phyloP scores from a whole-genome alignment of 2,329 filamentous ascomycete species.

The Diplodia intermedia region DNA sequence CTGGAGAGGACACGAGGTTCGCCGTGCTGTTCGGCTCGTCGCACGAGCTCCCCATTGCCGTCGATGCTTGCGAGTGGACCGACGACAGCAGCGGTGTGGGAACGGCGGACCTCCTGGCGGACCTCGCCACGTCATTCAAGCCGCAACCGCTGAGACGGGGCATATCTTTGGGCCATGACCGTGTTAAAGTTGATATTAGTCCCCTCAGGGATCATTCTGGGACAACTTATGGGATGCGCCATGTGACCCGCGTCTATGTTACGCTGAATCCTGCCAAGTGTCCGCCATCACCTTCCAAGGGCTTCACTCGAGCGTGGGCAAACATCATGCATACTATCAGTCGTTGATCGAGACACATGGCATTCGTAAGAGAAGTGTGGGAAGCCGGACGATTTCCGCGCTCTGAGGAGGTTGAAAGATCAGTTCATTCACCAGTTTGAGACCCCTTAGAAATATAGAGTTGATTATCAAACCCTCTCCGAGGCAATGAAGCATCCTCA shows the following conservation, averaged over 20 bases:
- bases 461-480: no score
- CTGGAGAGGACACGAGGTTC: not conserved
- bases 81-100: not conserved
- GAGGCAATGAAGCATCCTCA: no score
- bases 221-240: not conserved
- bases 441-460: no score
- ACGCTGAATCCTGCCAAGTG: not conserved
- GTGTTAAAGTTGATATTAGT: not conserved
- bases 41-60: not conserved
- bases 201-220: not conserved
- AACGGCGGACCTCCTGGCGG: not conserved
- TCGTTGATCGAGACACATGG: not conserved
- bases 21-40: conserved; percentile 10
- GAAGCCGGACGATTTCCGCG: no score
- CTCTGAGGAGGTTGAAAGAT: no score
- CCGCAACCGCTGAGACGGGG: not conserved
- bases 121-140: not conserved
- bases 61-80: not conserved
- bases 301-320: not conserved
- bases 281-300: not conserved
- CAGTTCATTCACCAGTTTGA: no score
- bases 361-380: no score
- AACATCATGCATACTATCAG: not conserved
- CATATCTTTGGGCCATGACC: not conserved
- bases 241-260: not conserved